Percentiles rank a stretch among this genome's conserved stretches.
Conservation (phyloP, 176 grass and related monocot species). For the Pharus latifolius region DNA sequence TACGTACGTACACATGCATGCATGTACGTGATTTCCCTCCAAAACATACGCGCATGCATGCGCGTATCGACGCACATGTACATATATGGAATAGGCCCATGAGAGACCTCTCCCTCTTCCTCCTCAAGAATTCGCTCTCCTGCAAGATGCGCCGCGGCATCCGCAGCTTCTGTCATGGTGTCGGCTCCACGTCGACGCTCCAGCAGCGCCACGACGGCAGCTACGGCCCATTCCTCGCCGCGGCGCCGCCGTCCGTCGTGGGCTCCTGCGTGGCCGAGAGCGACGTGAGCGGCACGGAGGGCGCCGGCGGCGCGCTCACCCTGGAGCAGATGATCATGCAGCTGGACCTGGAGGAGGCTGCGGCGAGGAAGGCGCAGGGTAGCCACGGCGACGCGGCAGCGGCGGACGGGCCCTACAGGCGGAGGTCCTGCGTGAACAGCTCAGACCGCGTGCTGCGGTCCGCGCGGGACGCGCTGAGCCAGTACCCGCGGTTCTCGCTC, state of each 20-base stretch:
- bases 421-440: slow-evolving; percentile 81
- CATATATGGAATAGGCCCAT: slow-evolving; percentile 8
- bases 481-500: slow-evolving; percentile 90
- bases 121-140: slow-evolving; percentile 24
- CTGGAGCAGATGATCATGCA: slow-evolving; percentile 97
- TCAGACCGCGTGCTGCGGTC: slow-evolving; percentile 73
- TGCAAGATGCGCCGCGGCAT: slow-evolving; percentile 48
- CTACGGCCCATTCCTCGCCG: slow-evolving; percentile 16
- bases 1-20: too few species aligned
- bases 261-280: slow-evolving; percentile 46
- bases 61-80: not conserved
- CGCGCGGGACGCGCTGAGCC: slow-evolving; percentile 59
- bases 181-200: slow-evolving; percentile 56
- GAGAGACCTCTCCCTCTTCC: slow-evolving; percentile 34
- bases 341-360: slow-evolving; percentile 76
- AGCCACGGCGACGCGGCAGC: not conserved
- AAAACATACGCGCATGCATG: not conserved
- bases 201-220: slow-evolving; percentile 25
- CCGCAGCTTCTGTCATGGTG: slow-evolving; percentile 53
- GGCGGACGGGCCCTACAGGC: slow-evolving; percentile 13
- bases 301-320: not conserved
- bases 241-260: slow-evolving; percentile 20
- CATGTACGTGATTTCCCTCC: slow-evolving; percentile 16
- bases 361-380: slow-evolving; percentile 33
- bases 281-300: not conserved